phyloP scores from a whole-genome alignment of 306 rosid genomes.

The Cucurbita moschata region DNA sequence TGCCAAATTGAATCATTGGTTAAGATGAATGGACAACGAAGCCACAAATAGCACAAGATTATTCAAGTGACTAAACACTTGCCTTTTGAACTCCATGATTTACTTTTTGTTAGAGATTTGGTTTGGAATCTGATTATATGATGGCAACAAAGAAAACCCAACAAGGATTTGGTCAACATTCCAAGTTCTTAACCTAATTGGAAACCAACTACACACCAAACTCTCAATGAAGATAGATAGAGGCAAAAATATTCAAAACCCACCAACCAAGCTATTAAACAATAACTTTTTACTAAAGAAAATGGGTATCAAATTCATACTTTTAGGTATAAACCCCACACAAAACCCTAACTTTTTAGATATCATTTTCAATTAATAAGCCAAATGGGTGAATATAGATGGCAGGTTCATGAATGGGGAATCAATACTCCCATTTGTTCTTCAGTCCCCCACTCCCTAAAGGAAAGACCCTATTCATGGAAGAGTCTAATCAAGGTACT shows the following conservation, averaged over 20 bases:
- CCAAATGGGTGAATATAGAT: not conserved
- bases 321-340: not conserved
- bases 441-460: not conserved
- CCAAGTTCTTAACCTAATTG: not conserved
- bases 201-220: not conserved
- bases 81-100: not conserved
- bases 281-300: not conserved
- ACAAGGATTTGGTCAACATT: not conserved
- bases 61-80: not conserved
- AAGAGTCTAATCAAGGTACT: not conserved
- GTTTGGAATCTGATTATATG: not conserved
- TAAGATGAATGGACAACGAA: not conserved
- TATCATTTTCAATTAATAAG: not conserved
- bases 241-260: not conserved
- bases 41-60: not conserved
- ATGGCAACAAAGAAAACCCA: not conserved
- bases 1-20: too few species aligned
- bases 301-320: not conserved
- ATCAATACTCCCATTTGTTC: not conserved
- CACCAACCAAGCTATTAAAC: not conserved
- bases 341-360: not conserved
- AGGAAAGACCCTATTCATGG: not conserved
- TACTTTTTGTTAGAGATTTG: not conserved
- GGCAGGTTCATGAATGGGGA: conserved; percentile 7
- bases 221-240: not conserved